These are phyloP conservation scores for Rugonectria rugulosa DNA, from an alignment of 2,329 filamentous ascomycete species.

Conservation along the genomic window DNA sequence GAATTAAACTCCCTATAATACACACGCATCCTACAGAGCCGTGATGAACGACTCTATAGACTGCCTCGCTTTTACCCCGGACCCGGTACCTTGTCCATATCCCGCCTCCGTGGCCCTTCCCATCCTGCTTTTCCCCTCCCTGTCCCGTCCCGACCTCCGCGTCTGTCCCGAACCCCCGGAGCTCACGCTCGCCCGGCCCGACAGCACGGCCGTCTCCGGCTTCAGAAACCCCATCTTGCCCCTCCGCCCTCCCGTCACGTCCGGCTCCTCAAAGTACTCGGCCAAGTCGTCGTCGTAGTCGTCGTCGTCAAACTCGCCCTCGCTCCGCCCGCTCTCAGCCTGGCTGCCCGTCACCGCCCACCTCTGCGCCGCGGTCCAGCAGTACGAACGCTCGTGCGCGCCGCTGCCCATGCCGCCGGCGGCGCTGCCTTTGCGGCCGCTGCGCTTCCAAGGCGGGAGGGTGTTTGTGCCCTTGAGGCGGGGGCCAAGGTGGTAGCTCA, in stretches of 20 bases:
- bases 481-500: constrained; percentile 65
- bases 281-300: constrained; percentile 17
- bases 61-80: constrained; percentile 1
- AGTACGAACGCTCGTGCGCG: constrained; percentile 60
- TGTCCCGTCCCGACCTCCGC: neutral
- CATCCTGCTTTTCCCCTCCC: neutral
- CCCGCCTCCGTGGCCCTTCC: neutral
- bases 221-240: neutral
- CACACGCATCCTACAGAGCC: constrained; percentile 12
- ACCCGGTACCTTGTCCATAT: neutral
- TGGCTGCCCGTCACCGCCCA: constrained; percentile 36
- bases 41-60: constrained; percentile 19
- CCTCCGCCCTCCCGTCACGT: neutral
- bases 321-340: constrained; percentile 30
- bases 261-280: constrained; percentile 12
- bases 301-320: constrained; percentile 20
- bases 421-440: constrained; percentile 9
- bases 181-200: constrained; percentile 10
- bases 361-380: constrained; percentile 55
- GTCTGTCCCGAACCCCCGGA: constrained; percentile 5
- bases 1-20: too few species aligned
- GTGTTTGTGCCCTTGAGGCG: constrained; percentile 50
- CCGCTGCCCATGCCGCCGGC: constrained; percentile 44
- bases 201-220: neutral
- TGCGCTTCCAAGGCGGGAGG: constrained; percentile 62